These are phyloP conservation scores for Sphagnum contortum DNA, from an alignment of 225 moss, liverwort and hornwort species.

Conservation along the genomic window DNA sequence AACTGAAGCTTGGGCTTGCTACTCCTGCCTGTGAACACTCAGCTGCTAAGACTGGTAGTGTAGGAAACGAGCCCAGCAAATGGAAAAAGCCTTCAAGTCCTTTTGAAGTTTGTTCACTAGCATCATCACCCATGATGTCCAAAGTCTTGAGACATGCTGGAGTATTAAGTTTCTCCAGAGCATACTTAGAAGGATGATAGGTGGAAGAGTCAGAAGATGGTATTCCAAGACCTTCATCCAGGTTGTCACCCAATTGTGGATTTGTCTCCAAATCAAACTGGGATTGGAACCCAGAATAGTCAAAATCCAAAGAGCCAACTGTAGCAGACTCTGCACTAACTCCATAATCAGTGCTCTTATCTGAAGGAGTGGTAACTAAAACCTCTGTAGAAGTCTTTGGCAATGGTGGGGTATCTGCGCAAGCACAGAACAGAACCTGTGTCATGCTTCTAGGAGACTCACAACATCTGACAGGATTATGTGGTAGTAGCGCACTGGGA, in stretches of 20 bases:
- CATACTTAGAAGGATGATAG: not conserved
- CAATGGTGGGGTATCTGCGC: not conserved
- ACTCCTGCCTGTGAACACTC: constrained; percentile 17
- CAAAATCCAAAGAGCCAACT: not conserved
- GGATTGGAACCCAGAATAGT: not conserved
- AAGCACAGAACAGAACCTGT: not conserved
- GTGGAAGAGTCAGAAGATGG: not conserved
- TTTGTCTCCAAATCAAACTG: not conserved
- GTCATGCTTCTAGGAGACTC: not conserved
- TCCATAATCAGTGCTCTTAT: constrained; percentile 1
- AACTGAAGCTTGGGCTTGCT: constrained; percentile 2
- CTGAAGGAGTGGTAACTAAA: not conserved
- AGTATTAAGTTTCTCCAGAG: not conserved
- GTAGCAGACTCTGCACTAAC: not conserved
- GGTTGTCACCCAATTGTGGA: not conserved
- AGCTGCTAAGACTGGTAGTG: constrained; percentile 45
- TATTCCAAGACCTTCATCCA: not conserved
- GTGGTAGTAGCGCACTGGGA: not conserved
- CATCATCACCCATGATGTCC: not conserved
- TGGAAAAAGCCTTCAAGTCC: constrained; percentile 17
- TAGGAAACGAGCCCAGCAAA: constrained; percentile 16
- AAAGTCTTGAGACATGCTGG: not conserved
- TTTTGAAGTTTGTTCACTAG: constrained; percentile 2
- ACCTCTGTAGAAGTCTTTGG: not conserved
- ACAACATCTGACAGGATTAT: not conserved